Conservation (phyloP, 495 filamentous ascomycete species). For the Thermochaetoides thermophila region DNA sequence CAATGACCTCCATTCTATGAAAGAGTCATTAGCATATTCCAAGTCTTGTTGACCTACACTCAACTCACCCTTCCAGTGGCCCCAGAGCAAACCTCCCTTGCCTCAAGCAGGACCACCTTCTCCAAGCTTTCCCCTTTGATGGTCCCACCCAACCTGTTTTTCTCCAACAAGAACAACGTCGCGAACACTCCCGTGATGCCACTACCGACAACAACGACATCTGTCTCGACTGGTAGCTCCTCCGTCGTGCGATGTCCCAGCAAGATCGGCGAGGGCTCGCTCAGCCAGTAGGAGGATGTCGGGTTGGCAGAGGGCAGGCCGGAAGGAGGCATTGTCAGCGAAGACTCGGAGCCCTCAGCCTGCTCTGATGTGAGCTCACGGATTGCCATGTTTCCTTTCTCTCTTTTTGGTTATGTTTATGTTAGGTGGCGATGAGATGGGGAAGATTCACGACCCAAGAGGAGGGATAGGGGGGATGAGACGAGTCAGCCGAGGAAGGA, state of each 20-base stretch:
- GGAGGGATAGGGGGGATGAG: not conserved
- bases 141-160: slow-evolving; percentile 16
- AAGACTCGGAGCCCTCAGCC: not conserved
- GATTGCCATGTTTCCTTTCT: slow-evolving; percentile 2
- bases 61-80: slow-evolving; percentile 57
- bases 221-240: slow-evolving; percentile 44
- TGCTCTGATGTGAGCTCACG: not conserved
- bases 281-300: slow-evolving; percentile 63
- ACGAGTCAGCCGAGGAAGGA: not conserved
- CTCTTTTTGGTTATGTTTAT: not conserved
- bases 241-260: slow-evolving; percentile 45
- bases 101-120: slow-evolving; percentile 60
- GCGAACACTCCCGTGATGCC: slow-evolving; percentile 58
- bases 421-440: not conserved
- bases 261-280: slow-evolving; percentile 38
- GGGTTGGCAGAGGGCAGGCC: slow-evolving; percentile 38
- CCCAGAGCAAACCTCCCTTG: slow-evolving; percentile 62
- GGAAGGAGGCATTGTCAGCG: slow-evolving; percentile 14
- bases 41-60: too few relatives aligned
- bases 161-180: slow-evolving; percentile 44
- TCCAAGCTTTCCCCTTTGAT: slow-evolving; percentile 5
- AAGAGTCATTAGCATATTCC: too few relatives aligned
- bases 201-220: slow-evolving; percentile 55
- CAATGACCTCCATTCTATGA: slow-evolving; percentile 68
- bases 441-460: too few relatives aligned